Base-by-base conservation (phyloP, 148 eudicot genomes). In the Silene latifolia region DNA sequence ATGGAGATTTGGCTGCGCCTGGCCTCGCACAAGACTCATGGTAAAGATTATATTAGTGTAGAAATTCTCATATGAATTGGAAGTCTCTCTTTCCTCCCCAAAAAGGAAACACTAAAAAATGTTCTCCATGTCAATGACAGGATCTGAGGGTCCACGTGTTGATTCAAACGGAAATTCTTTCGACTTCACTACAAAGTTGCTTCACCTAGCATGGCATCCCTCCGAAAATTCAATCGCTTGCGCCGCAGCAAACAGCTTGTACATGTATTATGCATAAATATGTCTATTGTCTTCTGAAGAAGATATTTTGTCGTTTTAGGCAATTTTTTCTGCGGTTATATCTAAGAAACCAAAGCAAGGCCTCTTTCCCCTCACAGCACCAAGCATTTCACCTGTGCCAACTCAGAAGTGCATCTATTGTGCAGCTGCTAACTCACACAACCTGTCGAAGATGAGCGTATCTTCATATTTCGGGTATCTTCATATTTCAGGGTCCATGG, bases 131-230 rank as follows among this genome's bases (percentile, higher is more conserved):
- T 72, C 62, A 76, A 69, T 77, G 69, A 67, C 89, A 90, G 96
- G 96, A 72, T 71, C 88, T 2, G 96, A 90, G 72, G 88, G 84
- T 81, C 89, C 90, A n/a, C 87, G 82, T 72, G n/a, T n/a, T n/a
- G 96, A 90, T 79, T 86, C 89, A 23, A 88, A 90, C 73, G 92
- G 92, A 21, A 90, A 88, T 79, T 85, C 92, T 56, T 88, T 87
- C 65, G 96, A 93, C 83, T 89, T 89, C 83, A 85, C 91, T 17
- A 86, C 96, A 32, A 93, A 93, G 74, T 78, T 93, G 82, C 96
- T 93, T 82, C 96, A 93, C 81, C 78, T 93, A 76, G 96, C 96
- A 67, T 93, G 98, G 98, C 98, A 93, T 80, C 98, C 98, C 46
- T 81, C 87, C 7, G 93, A 90, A 75, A 93, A 93, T 77, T 87